Evolutionary conservation across 768 basidiomycete genomes (phyloP).

Genomic region (Lactifluus subvellereus): DNA sequence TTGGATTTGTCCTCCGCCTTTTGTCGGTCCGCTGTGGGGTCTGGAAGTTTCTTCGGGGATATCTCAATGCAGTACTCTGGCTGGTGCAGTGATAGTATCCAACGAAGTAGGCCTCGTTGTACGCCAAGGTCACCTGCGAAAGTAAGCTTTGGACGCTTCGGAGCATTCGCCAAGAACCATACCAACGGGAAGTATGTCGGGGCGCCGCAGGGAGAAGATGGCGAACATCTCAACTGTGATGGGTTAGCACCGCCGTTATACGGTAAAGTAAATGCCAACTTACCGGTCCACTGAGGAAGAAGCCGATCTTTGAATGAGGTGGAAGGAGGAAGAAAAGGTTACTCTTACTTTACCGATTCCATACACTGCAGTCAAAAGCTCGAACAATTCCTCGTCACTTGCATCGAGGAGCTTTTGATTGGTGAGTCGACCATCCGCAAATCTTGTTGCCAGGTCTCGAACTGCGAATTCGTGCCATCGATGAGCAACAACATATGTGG

Average conservation of each 20-base stretch:
- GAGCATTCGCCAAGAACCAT: slow-evolving; percentile 21
- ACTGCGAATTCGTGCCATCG: slow-evolving; percentile 39
- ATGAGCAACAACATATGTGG: neutral
- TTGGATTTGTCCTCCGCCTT: slow-evolving; percentile 4
- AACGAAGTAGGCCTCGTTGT: slow-evolving; percentile 64
- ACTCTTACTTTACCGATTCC: slow-evolving; percentile 67
- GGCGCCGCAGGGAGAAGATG: slow-evolving; percentile 80
- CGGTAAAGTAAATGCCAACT: slow-evolving; percentile 14
- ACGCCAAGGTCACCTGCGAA: slow-evolving; percentile 74
- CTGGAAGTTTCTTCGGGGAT: slow-evolving; percentile 45
- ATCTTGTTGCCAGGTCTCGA: slow-evolving; percentile 69
- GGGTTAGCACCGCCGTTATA: slow-evolving; percentile 1
- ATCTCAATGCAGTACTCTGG: slow-evolving; percentile 43
- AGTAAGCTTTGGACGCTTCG: neutral
- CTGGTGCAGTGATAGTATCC: slow-evolving; percentile 61
- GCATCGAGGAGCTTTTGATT: slow-evolving; percentile 65
- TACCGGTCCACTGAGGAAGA: slow-evolving; percentile 54
- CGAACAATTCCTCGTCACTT: slow-evolving; percentile 67
- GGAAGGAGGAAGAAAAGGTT: neutral
- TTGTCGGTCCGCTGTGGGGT: slow-evolving; percentile 11
- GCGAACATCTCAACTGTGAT: slow-evolving; percentile 83
- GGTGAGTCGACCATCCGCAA: slow-evolving; percentile 74
- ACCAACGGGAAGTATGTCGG: slow-evolving; percentile 70
- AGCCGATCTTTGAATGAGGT: neutral
- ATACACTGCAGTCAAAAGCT: slow-evolving; percentile 69